Evolutionary conservation across 139 green algal genomes (phyloP).

Genomic region (Coelastrella sp.): DNA sequence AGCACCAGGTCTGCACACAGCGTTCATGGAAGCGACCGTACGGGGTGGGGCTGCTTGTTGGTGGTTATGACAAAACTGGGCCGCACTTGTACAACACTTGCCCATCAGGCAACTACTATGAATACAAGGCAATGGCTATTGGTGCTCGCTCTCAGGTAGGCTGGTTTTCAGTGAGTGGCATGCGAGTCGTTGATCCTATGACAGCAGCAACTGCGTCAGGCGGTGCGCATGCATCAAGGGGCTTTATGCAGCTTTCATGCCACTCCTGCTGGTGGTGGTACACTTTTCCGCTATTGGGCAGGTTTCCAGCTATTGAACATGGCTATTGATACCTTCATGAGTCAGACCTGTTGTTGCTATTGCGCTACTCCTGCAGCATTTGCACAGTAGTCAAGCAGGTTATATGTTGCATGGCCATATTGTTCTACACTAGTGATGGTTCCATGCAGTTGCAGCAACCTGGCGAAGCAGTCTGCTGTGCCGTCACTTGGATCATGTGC

Average conservation of each 20-base stretch:
- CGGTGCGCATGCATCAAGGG: not conserved
- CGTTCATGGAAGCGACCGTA: slow-evolving; percentile 95
- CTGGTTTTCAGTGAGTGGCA: not conserved
- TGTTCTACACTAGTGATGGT: too few species aligned
- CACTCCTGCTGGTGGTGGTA: too few species aligned
- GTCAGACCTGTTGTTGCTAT: too few species aligned
- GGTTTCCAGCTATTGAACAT: too few species aligned
- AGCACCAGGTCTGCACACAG: slow-evolving; percentile 91
- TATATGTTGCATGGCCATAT: too few species aligned
- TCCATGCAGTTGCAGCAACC: too few species aligned
- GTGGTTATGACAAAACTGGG: slow-evolving; percentile 84
- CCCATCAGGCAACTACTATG: slow-evolving; percentile 96
- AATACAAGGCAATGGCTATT: slow-evolving; percentile 98
- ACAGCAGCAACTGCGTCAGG: not conserved
- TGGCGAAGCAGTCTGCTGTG: too few species aligned
- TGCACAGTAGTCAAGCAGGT: too few species aligned
- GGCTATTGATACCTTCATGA: too few species aligned
- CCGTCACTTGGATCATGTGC: not conserved
- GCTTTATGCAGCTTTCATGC: not conserved
- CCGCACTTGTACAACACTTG: slow-evolving; percentile 94
- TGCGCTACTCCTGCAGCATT: too few species aligned
- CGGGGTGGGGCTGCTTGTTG: slow-evolving; percentile 95
- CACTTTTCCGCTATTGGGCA: too few species aligned
- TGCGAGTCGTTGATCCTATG: not conserved
- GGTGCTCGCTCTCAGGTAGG: slow-evolving; percentile 90